Evolutionary conservation across 2,329 filamentous ascomycete species (phyloP).

Genomic region (Shiraia sp.): DNA sequence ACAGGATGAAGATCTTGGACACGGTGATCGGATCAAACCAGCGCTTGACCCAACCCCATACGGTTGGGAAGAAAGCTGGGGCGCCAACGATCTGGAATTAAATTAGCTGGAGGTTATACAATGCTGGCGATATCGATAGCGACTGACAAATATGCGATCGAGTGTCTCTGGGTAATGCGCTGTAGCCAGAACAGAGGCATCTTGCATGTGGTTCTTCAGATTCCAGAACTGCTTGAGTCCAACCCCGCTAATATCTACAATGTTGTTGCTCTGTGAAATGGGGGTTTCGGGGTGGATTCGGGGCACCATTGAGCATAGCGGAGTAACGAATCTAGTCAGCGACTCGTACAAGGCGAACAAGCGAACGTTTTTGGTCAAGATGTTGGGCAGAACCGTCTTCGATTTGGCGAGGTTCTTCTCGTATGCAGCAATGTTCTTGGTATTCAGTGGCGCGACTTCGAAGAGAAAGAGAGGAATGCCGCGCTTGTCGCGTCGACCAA

Average conservation of each 20-base stretch:
- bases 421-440: slow-evolving; percentile 78
- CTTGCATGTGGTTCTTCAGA: slow-evolving; percentile 90
- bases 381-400: slow-evolving; percentile 63
- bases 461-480: slow-evolving; percentile 93
- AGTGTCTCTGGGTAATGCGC: slow-evolving; percentile 95
- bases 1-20: slow-evolving; percentile 93
- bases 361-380: slow-evolving; percentile 75
- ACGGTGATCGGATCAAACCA: slow-evolving; percentile 86
- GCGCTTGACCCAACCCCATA: slow-evolving; percentile 93
- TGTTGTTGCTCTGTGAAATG: slow-evolving; percentile 90
- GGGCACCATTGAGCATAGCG: slow-evolving; percentile 78
- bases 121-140: background rate
- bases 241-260: slow-evolving; percentile 88
- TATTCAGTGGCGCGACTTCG: slow-evolving; percentile 81
- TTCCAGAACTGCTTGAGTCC: slow-evolving; percentile 96
- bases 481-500: slow-evolving; percentile 83
- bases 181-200: slow-evolving; percentile 83
- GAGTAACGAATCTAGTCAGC: slow-evolving; percentile 82
- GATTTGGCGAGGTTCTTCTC: slow-evolving; percentile 66
- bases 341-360: slow-evolving; percentile 95
- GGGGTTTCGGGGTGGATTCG: slow-evolving; percentile 78
- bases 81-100: slow-evolving; percentile 75
- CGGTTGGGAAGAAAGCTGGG: slow-evolving; percentile 86
- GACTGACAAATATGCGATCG: slow-evolving; percentile 72
- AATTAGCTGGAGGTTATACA: slow-evolving; percentile 2